Conservation (phyloP, 1,139 yeast genomes). For the Eremothecium sinecaudum region DNA sequence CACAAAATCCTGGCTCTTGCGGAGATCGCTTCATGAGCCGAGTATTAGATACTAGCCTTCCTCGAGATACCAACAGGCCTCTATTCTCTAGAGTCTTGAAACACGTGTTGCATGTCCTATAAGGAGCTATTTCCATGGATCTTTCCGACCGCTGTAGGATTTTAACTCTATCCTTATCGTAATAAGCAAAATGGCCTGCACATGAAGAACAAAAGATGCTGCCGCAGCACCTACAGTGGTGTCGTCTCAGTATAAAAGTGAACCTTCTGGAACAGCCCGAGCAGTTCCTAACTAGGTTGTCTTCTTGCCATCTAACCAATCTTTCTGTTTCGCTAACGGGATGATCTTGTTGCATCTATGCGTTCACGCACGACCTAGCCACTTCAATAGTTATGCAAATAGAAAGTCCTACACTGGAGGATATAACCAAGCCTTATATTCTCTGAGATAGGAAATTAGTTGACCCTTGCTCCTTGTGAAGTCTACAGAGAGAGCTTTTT, state of each 20-base stretch:
- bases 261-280: constrained; percentile 49
- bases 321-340: constrained; percentile 11
- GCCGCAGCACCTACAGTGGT: constrained; percentile 63
- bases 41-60: constrained; percentile 6
- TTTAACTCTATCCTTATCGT: constrained; percentile 37
- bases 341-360: constrained; percentile 1
- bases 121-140: constrained; percentile 41
- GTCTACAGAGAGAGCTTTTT: too few species aligned
- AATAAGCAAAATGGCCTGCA: constrained; percentile 21
- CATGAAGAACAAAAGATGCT: constrained; percentile 28
- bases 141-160: constrained; percentile 72
- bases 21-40: not conserved
- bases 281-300: constrained; percentile 51
- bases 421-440: too few species aligned
- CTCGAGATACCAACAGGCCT: constrained; percentile 16
- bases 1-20: not conserved
- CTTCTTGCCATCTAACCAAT: constrained; percentile 71
- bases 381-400: too few species aligned
- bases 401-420: too few species aligned
- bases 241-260: constrained; percentile 66
- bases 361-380: not conserved
- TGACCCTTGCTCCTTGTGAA: too few species aligned
- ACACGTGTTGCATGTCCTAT: constrained; percentile 28
- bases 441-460: too few species aligned
- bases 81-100: constrained; percentile 24